A percentile compares a stretch with the other conserved stretches of the same genome.
Conservation (phyloP, 2,329 filamentous ascomycete species). For the Shiraia sp. region DNA sequence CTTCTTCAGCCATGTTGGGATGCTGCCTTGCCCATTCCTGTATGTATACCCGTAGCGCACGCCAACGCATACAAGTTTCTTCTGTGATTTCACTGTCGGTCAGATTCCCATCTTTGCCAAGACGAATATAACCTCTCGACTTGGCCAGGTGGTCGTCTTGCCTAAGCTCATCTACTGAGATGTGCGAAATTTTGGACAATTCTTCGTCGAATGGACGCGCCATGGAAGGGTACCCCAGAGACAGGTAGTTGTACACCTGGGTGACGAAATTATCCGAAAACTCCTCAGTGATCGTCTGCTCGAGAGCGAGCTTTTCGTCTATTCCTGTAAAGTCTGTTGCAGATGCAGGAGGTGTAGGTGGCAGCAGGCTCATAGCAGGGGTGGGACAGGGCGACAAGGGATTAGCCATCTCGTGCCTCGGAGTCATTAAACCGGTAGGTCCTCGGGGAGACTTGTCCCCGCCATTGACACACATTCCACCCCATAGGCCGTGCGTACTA, state of each 20-base stretch:
- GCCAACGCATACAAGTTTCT: slow-evolving; percentile 73
- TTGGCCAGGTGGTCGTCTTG: slow-evolving; percentile 68
- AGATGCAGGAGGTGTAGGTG: slow-evolving; percentile 44
- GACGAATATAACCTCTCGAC: slow-evolving; percentile 72
- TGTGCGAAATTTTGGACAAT: slow-evolving; percentile 76
- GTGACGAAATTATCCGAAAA: slow-evolving; percentile 86
- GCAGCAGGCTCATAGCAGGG: slow-evolving; percentile 34
- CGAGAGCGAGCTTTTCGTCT: slow-evolving; percentile 46
- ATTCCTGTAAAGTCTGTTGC: slow-evolving; percentile 47
- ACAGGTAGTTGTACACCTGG: slow-evolving; percentile 96
- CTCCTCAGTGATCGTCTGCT: slow-evolving; percentile 62
- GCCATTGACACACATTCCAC: slow-evolving; percentile 64
- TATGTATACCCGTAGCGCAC: slow-evolving; percentile 80
- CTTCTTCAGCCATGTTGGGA: slow-evolving; percentile 61
- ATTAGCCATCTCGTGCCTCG: slow-evolving; percentile 45
- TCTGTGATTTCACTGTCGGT: slow-evolving; percentile 55
- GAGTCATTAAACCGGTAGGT: slow-evolving; percentile 57
- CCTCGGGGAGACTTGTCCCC: slow-evolving; percentile 46
- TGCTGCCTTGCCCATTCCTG: slow-evolving; percentile 89
- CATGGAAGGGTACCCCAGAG: slow-evolving; percentile 85
- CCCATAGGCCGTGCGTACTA: slow-evolving; percentile 72
- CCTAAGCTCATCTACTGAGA: slow-evolving; percentile 70
- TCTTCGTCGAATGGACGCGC: slow-evolving; percentile 84
- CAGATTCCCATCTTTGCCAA: slow-evolving; percentile 51
- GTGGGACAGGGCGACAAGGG: slow-evolving; percentile 48